These are phyloP conservation scores for Trebouxiophyceae sp. DNA, from an alignment of 163 green algal species.

Conservation along the genomic window DNA sequence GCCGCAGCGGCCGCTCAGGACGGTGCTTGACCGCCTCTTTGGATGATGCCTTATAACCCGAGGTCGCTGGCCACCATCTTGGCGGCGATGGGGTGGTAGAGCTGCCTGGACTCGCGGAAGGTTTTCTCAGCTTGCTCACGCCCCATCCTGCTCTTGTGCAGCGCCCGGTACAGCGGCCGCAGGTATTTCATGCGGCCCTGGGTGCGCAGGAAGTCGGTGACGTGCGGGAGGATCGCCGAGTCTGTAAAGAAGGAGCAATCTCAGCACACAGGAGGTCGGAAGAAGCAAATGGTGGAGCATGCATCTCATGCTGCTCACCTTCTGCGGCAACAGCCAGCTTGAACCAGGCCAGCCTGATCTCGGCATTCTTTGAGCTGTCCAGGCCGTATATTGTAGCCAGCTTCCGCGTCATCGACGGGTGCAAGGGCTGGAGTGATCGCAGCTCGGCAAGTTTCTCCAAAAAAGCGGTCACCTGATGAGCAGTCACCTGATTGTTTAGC, in stretches of 20 bases:
- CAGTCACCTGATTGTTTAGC: no score
- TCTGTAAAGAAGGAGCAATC: no score
- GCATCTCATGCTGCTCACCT: neutral
- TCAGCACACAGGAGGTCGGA: no score
- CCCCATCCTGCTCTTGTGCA: constrained; percentile 42
- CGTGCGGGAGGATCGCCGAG: constrained; percentile 26
- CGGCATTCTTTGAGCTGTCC: constrained; percentile 49
- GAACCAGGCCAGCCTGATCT: constrained; percentile 58
- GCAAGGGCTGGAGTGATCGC: constrained; percentile 35
- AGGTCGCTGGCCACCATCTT: constrained; percentile 79
- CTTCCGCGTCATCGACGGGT: constrained; percentile 28
- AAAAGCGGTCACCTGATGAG: constrained; percentile 69
- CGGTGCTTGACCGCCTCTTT: no score
- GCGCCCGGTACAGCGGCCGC: constrained; percentile 66
- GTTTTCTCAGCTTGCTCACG: constrained; percentile 47
- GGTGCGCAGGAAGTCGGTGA: constrained; percentile 42
- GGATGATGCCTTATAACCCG: no score
- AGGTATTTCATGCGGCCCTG: constrained; percentile 87
- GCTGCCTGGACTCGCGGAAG: constrained; percentile 30
- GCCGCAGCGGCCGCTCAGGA: no score
- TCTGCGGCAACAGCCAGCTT: constrained; percentile 50
- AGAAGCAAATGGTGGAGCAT: neutral
- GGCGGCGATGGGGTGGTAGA: constrained; percentile 75
- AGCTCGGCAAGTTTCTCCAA: constrained; percentile 61
- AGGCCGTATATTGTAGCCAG: constrained; percentile 61